Base-by-base conservation (phyloP, 148 eudicot species). In the Oxyria digyna region DNA sequence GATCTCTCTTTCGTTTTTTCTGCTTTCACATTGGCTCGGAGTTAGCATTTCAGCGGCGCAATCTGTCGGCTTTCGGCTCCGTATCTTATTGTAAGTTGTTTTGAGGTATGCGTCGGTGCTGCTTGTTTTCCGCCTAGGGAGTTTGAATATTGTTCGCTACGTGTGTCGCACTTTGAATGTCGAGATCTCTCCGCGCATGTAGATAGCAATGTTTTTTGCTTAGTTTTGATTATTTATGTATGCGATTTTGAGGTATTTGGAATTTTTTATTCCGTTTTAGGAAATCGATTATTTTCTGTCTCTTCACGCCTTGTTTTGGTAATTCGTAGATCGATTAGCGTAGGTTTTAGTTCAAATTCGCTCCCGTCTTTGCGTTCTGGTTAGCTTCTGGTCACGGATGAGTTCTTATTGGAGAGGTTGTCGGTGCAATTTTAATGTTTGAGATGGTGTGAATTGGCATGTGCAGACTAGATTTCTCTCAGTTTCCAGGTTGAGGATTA, bases 161-260 rank as follows among this genome's bases (percentile, higher is more conserved):
- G 8, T 13, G 18, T 13, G 37, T 59, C 37, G 65, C 20, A 31
- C 20, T 59, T 59, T 59, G 65, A 59, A 27, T 59, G 35, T 26
- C 18, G 65, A 59, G 65, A 59, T 59, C 65, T 50, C 26, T 55
- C 33, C 15, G 26, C 17, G 63, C 65, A 31, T 15, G 65, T 59
- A 15, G 38, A 31, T 59, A 15, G 38, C 65, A 5, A 55, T 55
- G 62, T 4, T 13, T 38, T 69, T 26, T 26, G 67, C 33, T 29
- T 9, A 1, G 27, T 66, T 41, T 38, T 35, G 20, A 38, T 63
- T n/a, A 1, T 18, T 42, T 42, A 11, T 14, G 9, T 42, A 27
- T 37, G 35, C n/a, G 62, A 18, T 48, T 77, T 73, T 72, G 67
- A 27, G 65, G 37, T 10, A 57, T 14, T 59, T 9, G 38, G 65